A percentile compares a stretch with the other conserved stretches of the same genome.
Evolutionary conservation across 2,329 filamentous ascomycete species (phyloP).

Genomic region (Aaosphaeria arxii): DNA sequence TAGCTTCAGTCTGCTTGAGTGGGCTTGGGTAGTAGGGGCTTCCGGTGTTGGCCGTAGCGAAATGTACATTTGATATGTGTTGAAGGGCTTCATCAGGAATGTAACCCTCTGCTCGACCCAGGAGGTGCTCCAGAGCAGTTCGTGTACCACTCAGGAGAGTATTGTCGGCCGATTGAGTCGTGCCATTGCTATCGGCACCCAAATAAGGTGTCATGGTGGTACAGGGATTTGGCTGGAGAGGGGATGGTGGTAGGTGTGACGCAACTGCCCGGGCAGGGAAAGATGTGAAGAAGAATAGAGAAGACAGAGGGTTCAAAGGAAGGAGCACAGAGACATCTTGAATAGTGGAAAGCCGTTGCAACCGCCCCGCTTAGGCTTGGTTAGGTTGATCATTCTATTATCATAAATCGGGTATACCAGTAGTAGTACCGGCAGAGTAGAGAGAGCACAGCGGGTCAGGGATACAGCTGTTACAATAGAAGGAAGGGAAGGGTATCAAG

Average conservation of each 20-base stretch:
- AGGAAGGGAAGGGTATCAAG: no score
- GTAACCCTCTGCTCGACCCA: constrained; percentile 29
- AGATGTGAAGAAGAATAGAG: constrained; percentile 1
- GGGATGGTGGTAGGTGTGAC: constrained; percentile 1
- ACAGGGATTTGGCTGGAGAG: background rate
- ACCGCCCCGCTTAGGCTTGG: constrained; percentile 4
- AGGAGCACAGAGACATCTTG: constrained; percentile 6
- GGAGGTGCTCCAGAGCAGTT: constrained; percentile 28
- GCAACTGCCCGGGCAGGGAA: constrained; percentile 1
- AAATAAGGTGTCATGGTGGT: constrained; percentile 26
- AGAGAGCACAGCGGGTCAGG: no score
- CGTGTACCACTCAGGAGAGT: constrained; percentile 33
- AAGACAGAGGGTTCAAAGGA: background rate
- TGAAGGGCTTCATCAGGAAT: constrained; percentile 31
- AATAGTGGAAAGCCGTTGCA: constrained; percentile 14
- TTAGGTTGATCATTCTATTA: background rate
- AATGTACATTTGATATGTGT: constrained; percentile 26
- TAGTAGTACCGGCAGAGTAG: no score
- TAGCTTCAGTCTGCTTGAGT: constrained; percentile 53
- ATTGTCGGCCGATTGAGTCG: constrained; percentile 11
- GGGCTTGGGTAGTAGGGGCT: constrained; percentile 43
- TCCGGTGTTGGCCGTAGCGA: constrained; percentile 37
- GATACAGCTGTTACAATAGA: no score
- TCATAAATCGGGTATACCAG: no score
- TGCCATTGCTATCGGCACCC: constrained; percentile 15